phyloP scores from a whole-genome alignment of 2,329 filamentous ascomycete genomes.

The Fusarium chlamydosporum region DNA sequence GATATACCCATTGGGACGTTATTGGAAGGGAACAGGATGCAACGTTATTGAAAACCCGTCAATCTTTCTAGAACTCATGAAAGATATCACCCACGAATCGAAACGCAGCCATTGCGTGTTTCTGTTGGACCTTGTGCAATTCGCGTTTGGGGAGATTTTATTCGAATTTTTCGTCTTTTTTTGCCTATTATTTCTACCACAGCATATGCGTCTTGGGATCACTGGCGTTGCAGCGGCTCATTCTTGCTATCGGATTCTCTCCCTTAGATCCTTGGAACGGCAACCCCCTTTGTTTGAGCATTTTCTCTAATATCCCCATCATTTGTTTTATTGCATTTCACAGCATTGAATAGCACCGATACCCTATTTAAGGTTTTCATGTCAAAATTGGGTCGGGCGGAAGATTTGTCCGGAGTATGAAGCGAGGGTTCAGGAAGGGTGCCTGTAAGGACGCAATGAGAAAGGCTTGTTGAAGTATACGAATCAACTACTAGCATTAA shows the following conservation, averaged over 20 bases:
- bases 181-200: constrained; percentile 10
- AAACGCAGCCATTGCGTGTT: constrained; percentile 35
- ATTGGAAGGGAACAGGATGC: constrained; percentile 47
- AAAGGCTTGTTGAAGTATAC: constrained; percentile 1
- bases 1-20: constrained; percentile 53
- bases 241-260: neutral
- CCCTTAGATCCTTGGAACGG: neutral
- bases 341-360: constrained; percentile 26
- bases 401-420: constrained; percentile 10
- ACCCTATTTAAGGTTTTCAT: constrained; percentile 27
- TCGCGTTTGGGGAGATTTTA: constrained; percentile 8
- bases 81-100: constrained; percentile 29
- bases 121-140: constrained; percentile 1
- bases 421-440: neutral
- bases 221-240: constrained; percentile 16
- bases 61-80: constrained; percentile 31
- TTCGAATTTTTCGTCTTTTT: constrained; percentile 1
- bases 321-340: constrained; percentile 11
- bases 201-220: constrained; percentile 15
- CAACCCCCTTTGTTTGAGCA: neutral
- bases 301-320: constrained; percentile 9
- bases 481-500: neutral
- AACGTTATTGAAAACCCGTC: constrained; percentile 15
- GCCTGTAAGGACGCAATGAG: neutral
- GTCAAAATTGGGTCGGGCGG: constrained; percentile 17